Evolutionary conservation across 2,329 filamentous ascomycete species (phyloP).

Genomic region (Helminthosporium solani): DNA sequence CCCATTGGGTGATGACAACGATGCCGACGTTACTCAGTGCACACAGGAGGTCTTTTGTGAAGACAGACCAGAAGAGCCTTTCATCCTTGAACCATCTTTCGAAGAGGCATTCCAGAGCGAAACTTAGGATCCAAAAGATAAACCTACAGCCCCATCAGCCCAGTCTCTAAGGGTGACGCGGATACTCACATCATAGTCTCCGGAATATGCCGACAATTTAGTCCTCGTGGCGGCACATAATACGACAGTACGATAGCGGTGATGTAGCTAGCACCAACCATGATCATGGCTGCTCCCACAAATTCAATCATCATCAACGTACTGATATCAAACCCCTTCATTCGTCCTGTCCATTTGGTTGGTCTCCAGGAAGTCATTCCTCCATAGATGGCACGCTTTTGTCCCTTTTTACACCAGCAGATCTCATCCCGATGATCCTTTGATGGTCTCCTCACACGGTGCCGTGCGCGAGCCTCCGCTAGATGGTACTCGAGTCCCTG

Average conservation of each 20-base stretch:
- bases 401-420: conserved; percentile 10
- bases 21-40: conserved; percentile 13
- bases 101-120: conserved; percentile 10
- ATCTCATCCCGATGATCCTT: conserved; percentile 7
- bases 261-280: conserved; percentile 14
- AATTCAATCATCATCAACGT: conserved; percentile 4
- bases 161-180: not conserved
- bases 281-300: conserved; percentile 2
- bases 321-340: conserved; percentile 1
- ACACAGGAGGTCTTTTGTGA: conserved; percentile 18
- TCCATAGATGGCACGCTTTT: conserved; percentile 15
- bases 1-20: conserved; percentile 18
- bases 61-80: conserved; percentile 15
- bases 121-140: conserved; percentile 16
- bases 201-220: conserved; percentile 16
- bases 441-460: conserved; percentile 10
- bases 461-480: conserved; percentile 1
- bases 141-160: conserved; percentile 11
- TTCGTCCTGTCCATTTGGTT: conserved; percentile 11
- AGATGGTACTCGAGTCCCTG: conserved; percentile 17
- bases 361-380: conserved; percentile 18
- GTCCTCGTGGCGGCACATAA: conserved; percentile 14
- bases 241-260: conserved; percentile 16
- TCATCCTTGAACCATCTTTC: conserved; percentile 9
- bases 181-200: conserved; percentile 18